Evolutionary conservation across 1,284 basidiomycete species (phyloP).

Genomic region (Malassezia obtusa): DNA sequence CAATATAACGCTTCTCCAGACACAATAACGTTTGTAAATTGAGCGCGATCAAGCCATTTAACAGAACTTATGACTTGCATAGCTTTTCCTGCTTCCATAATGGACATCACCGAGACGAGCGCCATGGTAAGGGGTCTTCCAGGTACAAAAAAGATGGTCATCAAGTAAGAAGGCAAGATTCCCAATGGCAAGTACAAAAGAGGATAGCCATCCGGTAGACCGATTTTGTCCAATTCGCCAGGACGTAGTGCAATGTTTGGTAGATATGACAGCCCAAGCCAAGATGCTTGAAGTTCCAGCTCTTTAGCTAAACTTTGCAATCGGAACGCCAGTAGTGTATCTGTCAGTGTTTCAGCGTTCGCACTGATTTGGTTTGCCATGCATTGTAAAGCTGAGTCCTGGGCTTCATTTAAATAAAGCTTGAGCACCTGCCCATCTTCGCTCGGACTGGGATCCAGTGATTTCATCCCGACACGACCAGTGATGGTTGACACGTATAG

Average conservation of each 20-base stretch:
- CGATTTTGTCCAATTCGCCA: constrained; percentile 8
- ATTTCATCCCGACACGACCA: constrained; percentile 5
- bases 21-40: not conserved
- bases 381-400: constrained; percentile 1
- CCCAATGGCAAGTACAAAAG: constrained; percentile 11
- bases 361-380: constrained; percentile 10
- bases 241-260: not conserved
- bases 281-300: constrained; percentile 2
- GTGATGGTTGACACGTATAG: constrained; percentile 9
- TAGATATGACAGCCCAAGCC: constrained; percentile 7
- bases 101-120: constrained; percentile 1
- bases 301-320: constrained; percentile 2
- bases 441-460: not conserved
- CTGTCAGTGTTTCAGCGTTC: not conserved
- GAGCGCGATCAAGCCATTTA: constrained; percentile 12
- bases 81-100: constrained; percentile 6
- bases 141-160: constrained; percentile 4
- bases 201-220: constrained; percentile 2
- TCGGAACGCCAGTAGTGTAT: constrained; percentile 3
- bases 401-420: constrained; percentile 1
- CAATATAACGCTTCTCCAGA: not conserved
- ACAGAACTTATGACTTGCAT: constrained; percentile 12
- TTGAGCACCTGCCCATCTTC: not conserved
- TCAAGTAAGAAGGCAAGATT: constrained; percentile 1
- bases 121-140: constrained; percentile 2